Evolutionary conservation across 257 asterid genomes (phyloP).

Genomic region (Gentiana dahurica): DNA sequence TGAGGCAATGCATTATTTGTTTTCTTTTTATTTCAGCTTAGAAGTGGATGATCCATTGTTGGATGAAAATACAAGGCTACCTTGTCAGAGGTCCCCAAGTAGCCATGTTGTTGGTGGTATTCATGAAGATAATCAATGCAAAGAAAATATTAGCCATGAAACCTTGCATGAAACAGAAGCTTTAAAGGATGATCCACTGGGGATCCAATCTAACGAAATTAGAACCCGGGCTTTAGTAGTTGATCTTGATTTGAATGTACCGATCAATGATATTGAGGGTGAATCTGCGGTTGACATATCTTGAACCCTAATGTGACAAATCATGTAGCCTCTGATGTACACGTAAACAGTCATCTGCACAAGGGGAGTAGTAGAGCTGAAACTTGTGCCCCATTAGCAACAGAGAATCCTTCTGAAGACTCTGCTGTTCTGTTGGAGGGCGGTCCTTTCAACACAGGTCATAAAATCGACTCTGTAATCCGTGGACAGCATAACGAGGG

Average conservation of each 20-base stretch:
- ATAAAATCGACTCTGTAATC: conserved; percentile 13
- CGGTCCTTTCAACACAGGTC: conserved; percentile 18
- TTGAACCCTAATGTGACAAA: conserved; percentile 10
- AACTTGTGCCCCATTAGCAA: conserved; percentile 15
- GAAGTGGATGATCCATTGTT: conserved; percentile 49
- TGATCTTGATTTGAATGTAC: conserved; percentile 14
- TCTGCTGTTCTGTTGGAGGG: conserved; percentile 17
- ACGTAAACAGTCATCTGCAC: conserved; percentile 11
- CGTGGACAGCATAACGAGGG: conserved; percentile 16
- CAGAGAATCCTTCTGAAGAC: conserved; percentile 18
- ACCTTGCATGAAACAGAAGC: conserved; percentile 19
- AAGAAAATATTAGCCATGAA: conserved; percentile 15
- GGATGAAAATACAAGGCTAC: conserved; percentile 23
- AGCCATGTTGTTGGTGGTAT: conserved; percentile 17
- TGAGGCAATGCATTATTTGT: conserved; percentile 10
- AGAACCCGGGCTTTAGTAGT: conserved; percentile 11
- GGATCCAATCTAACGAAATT: conserved; percentile 18
- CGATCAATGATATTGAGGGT: conserved; percentile 18
- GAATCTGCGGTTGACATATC: conserved; percentile 23
- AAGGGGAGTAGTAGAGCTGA: conserved; percentile 20
- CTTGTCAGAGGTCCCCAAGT: conserved; percentile 14
- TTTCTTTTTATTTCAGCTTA: conserved; percentile 37
- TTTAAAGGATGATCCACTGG: conserved; percentile 19
- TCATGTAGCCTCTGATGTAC: conserved; percentile 14
- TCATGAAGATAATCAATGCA: conserved; percentile 25